Conservation (phyloP, 148 eudicot species). For the Fagopyrum tataricum region DNA sequence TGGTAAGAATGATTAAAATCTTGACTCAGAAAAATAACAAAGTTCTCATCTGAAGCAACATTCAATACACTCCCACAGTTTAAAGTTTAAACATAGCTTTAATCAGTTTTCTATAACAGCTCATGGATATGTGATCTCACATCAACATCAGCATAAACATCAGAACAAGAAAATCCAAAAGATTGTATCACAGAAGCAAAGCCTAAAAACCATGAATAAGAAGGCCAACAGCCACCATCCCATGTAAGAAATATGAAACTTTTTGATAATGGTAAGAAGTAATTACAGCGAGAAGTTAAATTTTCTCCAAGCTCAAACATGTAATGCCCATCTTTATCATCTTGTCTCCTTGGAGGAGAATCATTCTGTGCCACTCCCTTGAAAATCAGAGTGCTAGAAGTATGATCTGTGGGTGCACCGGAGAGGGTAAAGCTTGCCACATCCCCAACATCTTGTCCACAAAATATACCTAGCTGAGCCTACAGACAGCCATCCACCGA, state of each 20-base stretch:
- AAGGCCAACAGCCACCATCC: conserved; percentile 1
- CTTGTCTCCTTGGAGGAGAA: conserved; percentile 65
- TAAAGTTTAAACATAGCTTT: background rate
- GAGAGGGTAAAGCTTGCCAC: conserved; percentile 50
- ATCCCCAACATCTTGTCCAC: conserved; percentile 76
- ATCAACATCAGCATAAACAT: background rate
- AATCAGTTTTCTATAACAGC: background rate
- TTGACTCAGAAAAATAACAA: background rate
- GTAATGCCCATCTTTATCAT: conserved; percentile 82
- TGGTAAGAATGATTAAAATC: background rate
- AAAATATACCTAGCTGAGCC: conserved; percentile 70
- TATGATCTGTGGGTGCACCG: conserved; percentile 49
- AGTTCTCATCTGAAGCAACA: background rate
- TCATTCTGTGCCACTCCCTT: conserved; percentile 50
- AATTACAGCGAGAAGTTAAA: conserved; percentile 80
- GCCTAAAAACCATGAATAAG: background rate
- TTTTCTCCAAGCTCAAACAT: conserved; percentile 68
- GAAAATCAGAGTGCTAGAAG: conserved; percentile 40
- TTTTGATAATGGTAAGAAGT: background rate
- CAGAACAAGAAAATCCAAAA: background rate
- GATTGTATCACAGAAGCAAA: background rate
- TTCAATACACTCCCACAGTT: conserved; percentile 1
- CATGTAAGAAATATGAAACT: conserved; percentile 7
- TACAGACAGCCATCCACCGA: conserved; percentile 69
- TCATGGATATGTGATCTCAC: background rate